These are phyloP conservation scores for Eucommia ulmoides DNA, from an alignment of 257 asterid genomes.

Conservation along the genomic window DNA sequence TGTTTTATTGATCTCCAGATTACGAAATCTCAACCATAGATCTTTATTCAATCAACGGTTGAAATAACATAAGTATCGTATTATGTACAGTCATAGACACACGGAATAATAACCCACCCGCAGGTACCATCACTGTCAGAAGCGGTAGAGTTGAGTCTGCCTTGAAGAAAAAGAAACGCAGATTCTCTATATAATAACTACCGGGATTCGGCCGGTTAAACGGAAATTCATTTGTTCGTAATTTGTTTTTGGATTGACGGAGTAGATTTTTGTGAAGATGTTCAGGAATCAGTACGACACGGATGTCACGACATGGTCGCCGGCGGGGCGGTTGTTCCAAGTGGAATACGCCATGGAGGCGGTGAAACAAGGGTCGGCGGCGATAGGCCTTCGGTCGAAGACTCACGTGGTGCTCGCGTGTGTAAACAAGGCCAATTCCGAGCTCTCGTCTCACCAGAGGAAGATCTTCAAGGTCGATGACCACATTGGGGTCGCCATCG, in stretches of 20 bases:
- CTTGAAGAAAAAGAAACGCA: slow-evolving; percentile 53
- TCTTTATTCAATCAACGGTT: too few species aligned
- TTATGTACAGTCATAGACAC: not conserved
- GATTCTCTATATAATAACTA: slow-evolving; percentile 7
- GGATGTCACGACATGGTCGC: slow-evolving; percentile 98
- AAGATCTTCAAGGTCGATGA: slow-evolving; percentile 99
- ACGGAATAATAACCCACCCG: not conserved
- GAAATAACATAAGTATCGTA: not conserved
- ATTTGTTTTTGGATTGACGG: slow-evolving; percentile 2
- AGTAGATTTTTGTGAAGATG: slow-evolving; percentile 27
- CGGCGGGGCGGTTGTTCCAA: slow-evolving; percentile 88
- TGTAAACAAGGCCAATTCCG: slow-evolving; percentile 83
- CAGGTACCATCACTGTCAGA: too few species aligned
- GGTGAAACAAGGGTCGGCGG: slow-evolving; percentile 97
- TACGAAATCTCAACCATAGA: too few species aligned
- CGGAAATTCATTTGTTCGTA: not conserved
- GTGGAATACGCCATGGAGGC: slow-evolving; percentile 99
- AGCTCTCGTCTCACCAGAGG: slow-evolving; percentile 96
- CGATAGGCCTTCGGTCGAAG: slow-evolving; percentile 92
- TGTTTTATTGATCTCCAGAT: too few species aligned
- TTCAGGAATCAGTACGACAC: slow-evolving; percentile 95
- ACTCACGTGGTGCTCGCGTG: slow-evolving; percentile 80
- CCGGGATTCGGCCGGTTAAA: slow-evolving; percentile 5
- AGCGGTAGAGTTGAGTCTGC: too few species aligned
- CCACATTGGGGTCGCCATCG: slow-evolving; percentile 97